phyloP scores from a whole-genome alignment of 129 eudicot species.

The Deinandra increscens region DNA sequence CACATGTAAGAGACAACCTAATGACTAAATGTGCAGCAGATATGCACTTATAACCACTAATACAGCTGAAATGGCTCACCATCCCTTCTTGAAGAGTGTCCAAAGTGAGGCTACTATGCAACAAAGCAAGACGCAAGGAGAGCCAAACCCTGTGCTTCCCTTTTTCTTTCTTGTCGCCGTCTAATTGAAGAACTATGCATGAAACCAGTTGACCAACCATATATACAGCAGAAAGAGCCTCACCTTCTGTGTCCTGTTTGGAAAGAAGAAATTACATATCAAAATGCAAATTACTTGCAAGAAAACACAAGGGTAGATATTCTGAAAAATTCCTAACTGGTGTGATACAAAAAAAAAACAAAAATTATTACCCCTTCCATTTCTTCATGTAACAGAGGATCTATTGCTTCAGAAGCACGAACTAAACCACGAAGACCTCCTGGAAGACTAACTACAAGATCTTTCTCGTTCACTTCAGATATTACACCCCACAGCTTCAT shows the following conservation, averaged over 20 bases:
- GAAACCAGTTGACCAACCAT: slow-evolving; percentile 85
- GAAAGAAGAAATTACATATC: slow-evolving; percentile 1
- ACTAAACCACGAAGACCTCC: slow-evolving; percentile 95
- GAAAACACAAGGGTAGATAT: not conserved
- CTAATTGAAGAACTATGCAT: slow-evolving; percentile 73
- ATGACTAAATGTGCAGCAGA: slow-evolving; percentile 7
- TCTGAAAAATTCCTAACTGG: not conserved
- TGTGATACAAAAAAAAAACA: slow-evolving; percentile 18
- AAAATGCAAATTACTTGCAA: not conserved
- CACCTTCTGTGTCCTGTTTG: slow-evolving; percentile 50
- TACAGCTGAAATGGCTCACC: slow-evolving; percentile 46
- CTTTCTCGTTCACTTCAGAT: slow-evolving; percentile 89
- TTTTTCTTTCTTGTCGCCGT: slow-evolving; percentile 74
- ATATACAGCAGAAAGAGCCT: slow-evolving; percentile 59
- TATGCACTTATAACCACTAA: not conserved
- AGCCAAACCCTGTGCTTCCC: slow-evolving; percentile 83
- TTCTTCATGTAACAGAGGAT: slow-evolving; percentile 43
- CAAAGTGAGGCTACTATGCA: slow-evolving; percentile 66
- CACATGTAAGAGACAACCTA: not conserved
- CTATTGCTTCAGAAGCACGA: slow-evolving; percentile 78
- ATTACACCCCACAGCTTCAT: slow-evolving; percentile 98
- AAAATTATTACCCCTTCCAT: slow-evolving; percentile 37
- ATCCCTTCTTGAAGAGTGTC: slow-evolving; percentile 92
- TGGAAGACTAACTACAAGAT: slow-evolving; percentile 86
- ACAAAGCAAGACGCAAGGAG: slow-evolving; percentile 68